A percentile compares a stretch with the other conserved stretches of the same genome.
phyloP scores from a whole-genome alignment of 1,284 basidiomycete species.

The Lignosus rhinocerotis region DNA sequence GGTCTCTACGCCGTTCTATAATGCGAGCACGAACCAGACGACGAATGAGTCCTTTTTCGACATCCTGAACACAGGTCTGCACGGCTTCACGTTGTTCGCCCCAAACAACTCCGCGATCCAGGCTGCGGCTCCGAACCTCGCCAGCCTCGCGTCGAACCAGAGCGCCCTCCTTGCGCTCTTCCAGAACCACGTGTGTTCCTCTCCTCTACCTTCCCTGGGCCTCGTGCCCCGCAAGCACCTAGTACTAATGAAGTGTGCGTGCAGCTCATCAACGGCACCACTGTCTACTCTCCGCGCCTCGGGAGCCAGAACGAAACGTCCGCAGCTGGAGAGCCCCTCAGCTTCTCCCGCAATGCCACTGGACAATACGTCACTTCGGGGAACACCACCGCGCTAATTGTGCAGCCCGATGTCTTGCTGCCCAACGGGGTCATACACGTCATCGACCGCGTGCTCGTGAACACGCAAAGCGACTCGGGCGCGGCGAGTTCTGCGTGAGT shows the following conservation, averaged over 20 bases:
- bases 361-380: constrained; percentile 63
- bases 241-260: background rate
- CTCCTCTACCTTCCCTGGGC: background rate
- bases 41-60: constrained; percentile 38
- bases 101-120: constrained; percentile 57
- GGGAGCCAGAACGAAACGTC: constrained; percentile 45
- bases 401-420: constrained; percentile 64
- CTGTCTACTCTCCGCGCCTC: constrained; percentile 63
- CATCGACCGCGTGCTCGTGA: constrained; percentile 63
- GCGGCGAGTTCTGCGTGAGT: constrained; percentile 61
- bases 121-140: constrained; percentile 35
- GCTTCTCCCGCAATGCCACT: constrained; percentile 55
- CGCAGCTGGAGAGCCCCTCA: constrained; percentile 60
- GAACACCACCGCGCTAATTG: constrained; percentile 56
- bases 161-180: constrained; percentile 50
- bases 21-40: constrained; percentile 34
- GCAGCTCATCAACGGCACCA: constrained; percentile 70
- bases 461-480: constrained; percentile 47
- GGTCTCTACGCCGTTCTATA: constrained; percentile 21
- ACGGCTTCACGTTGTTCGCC: constrained; percentile 74
- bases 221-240: background rate
- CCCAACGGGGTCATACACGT: constrained; percentile 76
- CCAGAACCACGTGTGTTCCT: constrained; percentile 58
- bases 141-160: constrained; percentile 44
- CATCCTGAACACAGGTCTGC: constrained; percentile 36